Base-by-base conservation (phyloP, 306 rosid species). In the Bauhinia variegata region DNA sequence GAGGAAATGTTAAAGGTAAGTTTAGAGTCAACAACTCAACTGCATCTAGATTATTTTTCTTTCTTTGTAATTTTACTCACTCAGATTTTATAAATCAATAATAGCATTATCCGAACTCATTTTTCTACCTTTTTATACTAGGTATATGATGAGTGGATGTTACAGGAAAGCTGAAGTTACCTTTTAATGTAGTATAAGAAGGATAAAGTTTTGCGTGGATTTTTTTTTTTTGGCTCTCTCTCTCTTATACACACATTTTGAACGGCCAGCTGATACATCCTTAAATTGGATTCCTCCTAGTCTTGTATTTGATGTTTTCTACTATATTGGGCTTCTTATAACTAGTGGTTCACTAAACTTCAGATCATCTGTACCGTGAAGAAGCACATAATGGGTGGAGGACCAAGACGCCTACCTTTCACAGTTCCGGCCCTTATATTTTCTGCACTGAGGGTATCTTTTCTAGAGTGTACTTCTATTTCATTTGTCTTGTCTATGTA, bases 1-100 rank as follows among this genome's bases (percentile, higher is more conserved):
- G 96, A 86, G 75, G 99, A 90, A 78, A 95, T 95, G 99, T 84
- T 86, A 18, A 95, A 95, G 96, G 99, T 93, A 89, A 63, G 53
- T 43, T 76, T 38, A 44, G 51, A 54, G 30, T 61, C 44, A 31
- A 11, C 5, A 33, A 46, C 34, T 61, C 44, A 31, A 11, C 5
- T 48, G 57, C 34, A 0, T 64, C 5, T 33, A 32, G n/a, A 12
- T 63, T 47, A 23, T 23, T 55, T 33, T 48, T 37, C 33, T 11
- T 41, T 41, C 12, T 11, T 41, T 3, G 10, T 23, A 23, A 23
- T 23, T 23, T 64, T 23, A 23, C 28, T 23, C 2, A 23, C 2
- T 32, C 7, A 33, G n/a, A 16, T 15, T 15, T 48, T 48, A 16
- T 19, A 16, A 32, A 30, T 14, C 16, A 9, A 11, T 15, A 33